Conservation (phyloP, 2,329 filamentous ascomycete genomes). For the Fusarium tupiense region DNA sequence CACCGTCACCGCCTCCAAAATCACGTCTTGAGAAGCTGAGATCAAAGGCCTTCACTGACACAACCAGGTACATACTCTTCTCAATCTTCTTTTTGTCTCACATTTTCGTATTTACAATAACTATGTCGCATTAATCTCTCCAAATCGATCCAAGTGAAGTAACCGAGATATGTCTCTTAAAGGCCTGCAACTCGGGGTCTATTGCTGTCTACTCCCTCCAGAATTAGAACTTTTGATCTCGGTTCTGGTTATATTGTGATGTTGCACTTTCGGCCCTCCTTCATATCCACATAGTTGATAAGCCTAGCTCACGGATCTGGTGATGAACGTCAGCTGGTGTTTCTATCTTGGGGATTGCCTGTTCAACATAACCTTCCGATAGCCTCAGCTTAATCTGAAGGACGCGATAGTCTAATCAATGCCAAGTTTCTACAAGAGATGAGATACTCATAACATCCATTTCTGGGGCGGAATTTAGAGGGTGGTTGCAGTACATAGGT, state of each 20-base stretch:
- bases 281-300: conserved; percentile 17
- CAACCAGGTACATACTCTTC: not conserved
- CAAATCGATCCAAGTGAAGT: conserved; percentile 1
- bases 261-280: conserved; percentile 6
- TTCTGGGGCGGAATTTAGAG: conserved; percentile 1
- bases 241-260: conserved; percentile 27
- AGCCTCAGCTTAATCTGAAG: conserved; percentile 1
- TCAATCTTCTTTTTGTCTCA: not conserved
- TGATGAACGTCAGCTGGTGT: conserved; percentile 4
- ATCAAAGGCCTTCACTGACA: conserved; percentile 8
- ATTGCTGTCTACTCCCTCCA: conserved; percentile 2
- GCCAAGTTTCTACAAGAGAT: conserved; percentile 25
- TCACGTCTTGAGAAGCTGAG: not conserved
- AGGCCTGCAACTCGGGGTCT: conserved; percentile 2
- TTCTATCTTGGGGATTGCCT: conserved; percentile 23
- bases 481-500: not conserved
- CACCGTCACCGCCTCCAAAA: conserved; percentile 20
- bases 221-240: conserved; percentile 33
- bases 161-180: conserved; percentile 19
- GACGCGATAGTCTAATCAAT: conserved; percentile 18
- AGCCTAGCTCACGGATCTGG: conserved; percentile 24
- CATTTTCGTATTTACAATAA: not conserved
- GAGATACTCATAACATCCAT: conserved; percentile 13
- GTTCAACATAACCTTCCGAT: conserved; percentile 8
- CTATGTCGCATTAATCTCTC: conserved; percentile 5